Evolutionary conservation across 345 rosid genomes (phyloP), one percentile per base, ranked within the genome.

Genomic region (Dipteronia dyeriana): DNA sequence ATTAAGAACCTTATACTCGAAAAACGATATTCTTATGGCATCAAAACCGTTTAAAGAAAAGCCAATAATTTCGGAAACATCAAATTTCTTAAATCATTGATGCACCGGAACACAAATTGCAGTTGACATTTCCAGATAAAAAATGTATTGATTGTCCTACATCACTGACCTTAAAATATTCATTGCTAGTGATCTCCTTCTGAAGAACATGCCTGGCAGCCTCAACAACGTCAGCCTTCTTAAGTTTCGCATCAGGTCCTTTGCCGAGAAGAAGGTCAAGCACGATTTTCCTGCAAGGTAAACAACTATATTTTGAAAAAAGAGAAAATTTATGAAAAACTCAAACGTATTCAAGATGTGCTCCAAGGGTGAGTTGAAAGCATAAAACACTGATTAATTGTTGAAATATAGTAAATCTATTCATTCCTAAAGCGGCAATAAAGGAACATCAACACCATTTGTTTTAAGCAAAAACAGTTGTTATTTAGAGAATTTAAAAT

Each of bases 151-250:
- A 59, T 31, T 49, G 54, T 25, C 23, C 62, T 59, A 63, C 39
- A 79, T 9, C 77, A 74, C 80, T 72, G 34, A 91, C 97, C 98
- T 94, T 94, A 2, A 9, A 73, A 79, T 85, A 89, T 72, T 92
- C 97, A 4, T 57, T 81, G 64, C 79, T 79, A 17, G 87, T 57
- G 41, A 91, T 74, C 9, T 85, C 86, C 78, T 88, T 86, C 68
- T 77, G 49, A 68, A 91, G 90, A 39, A 49, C 77, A 60, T 51
- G 71, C 69, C 29, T 73, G 62, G 87, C 95, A 79, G 93, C 94
- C 74, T 71, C 86, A 12, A 68, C 16, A 49, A 93, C 82, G 39
- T 95, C 90, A 17, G 92, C 88, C 85, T 83, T 91, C 93, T 87
- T 95, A 54, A 93, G 86, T 83, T 80, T 91, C 31, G 89, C 86